Base-by-base conservation (phyloP, 345 rosid genomes). In the Leavenworthia alabamica region DNA sequence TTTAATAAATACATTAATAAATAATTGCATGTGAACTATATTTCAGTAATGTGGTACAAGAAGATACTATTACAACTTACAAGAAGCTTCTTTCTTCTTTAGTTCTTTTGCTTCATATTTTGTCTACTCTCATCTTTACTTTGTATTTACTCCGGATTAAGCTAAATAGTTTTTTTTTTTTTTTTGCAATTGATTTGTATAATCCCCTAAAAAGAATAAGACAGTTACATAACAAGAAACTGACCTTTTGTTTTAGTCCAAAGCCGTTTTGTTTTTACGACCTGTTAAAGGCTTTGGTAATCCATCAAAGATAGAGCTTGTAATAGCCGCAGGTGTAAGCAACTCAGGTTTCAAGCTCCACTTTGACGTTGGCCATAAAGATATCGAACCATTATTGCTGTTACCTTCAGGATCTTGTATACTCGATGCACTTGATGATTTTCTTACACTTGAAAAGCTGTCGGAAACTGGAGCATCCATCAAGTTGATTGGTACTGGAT, bases 341-440 rank as follows among this genome's bases (percentile, higher is more conserved):
- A 86, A 67, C 72, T 88, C 98, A 1, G 84, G 74, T 54, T 78
- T 88, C 70, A 86, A 61, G 45, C 70, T 78, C 93, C 94, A 75
- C 24, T 72, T 88, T n/a, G 91, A 72, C 8, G 84, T 55, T 22
- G 85, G 75, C 92, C 96, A 73, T 44, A 80, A 57, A 7, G 82
- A 77, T 7, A 58, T 11, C 2, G 85, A 76, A 24, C 75, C 68
- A 14, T 67, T 64, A 37, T 11, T 44, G 33, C 49, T 29, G 58
- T 40, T 57, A 35, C 68, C 73, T 1, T 82, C 96, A 45, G 81
- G 80, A 52, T 89, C 96, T 56, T 78, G 91, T 71, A 93, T 76
- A 67, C 81, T 83, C 1, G 96, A 75, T 12, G 96, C 79, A 78
- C 99, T 93, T 26, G 94, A 85, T 1, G 97, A 93, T 69, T 87